Conservation (phyloP, 805 yeast species). For the Pichia gijzeniarum region DNA sequence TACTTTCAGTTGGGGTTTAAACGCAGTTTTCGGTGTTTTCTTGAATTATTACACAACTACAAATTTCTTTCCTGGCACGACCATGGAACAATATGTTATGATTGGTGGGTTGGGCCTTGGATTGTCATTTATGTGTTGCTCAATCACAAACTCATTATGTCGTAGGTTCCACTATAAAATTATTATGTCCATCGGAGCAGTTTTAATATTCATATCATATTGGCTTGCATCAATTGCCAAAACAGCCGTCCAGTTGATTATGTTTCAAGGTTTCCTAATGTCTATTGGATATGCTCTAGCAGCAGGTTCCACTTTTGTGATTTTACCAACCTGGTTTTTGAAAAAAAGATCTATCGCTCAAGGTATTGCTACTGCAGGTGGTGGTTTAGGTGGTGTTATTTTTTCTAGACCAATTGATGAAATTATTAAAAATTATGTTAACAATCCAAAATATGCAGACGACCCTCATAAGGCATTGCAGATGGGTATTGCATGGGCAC, state of each 20-base stretch:
- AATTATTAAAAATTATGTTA: slow-evolving; percentile 31
- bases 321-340: slow-evolving; percentile 47
- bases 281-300: slow-evolving; percentile 39
- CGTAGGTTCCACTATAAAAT: slow-evolving; percentile 44
- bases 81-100: slow-evolving; percentile 45
- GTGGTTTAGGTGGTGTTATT: slow-evolving; percentile 48
- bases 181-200: slow-evolving; percentile 38
- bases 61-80: slow-evolving; percentile 41
- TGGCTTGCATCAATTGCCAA: slow-evolving; percentile 40
- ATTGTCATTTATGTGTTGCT: slow-evolving; percentile 56
- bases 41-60: slow-evolving; percentile 40
- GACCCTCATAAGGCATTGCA: slow-evolving; percentile 6
- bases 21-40: slow-evolving; percentile 49
- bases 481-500: slow-evolving; percentile 33
- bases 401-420: slow-evolving; percentile 38
- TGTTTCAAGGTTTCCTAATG: slow-evolving; percentile 44
- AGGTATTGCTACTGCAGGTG: slow-evolving; percentile 44
- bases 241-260: slow-evolving; percentile 38
- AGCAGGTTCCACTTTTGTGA: slow-evolving; percentile 29
- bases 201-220: slow-evolving; percentile 34
- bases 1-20: slow-evolving; percentile 49
- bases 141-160: slow-evolving; percentile 44
- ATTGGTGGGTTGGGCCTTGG: slow-evolving; percentile 49
- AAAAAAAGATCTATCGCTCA: slow-evolving; percentile 39
- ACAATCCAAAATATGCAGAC: slow-evolving; percentile 32